Evolutionary conservation across 768 basidiomycete genomes (phyloP).

Genomic region (Hebeloma cylindrosporum): DNA sequence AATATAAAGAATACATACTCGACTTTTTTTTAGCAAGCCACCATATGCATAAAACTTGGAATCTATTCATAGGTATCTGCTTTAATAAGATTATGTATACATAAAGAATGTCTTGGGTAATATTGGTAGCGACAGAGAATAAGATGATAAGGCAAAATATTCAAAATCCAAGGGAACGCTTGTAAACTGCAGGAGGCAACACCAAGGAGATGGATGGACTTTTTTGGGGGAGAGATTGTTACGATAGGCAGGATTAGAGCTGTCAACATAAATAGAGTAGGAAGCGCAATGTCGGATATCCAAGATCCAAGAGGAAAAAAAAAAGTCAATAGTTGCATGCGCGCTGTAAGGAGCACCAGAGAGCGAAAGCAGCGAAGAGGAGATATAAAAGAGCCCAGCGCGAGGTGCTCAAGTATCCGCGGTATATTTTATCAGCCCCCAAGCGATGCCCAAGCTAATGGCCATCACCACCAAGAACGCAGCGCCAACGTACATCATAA

Average conservation of each 20-base stretch:
- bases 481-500: slow-evolving; percentile 31
- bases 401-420: slow-evolving; percentile 1
- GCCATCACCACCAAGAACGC: slow-evolving; percentile 25
- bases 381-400: not conserved
- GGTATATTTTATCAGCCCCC: slow-evolving; percentile 21
- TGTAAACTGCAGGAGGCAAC: too few species aligned
- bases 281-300: too few species aligned
- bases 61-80: not conserved
- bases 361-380: not conserved
- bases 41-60: too few species aligned
- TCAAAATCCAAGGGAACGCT: not conserved
- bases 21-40: too few species aligned
- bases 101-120: slow-evolving; percentile 3
- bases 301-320: too few species aligned
- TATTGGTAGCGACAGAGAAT: not conserved
- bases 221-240: too few species aligned
- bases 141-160: not conserved
- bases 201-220: too few species aligned
- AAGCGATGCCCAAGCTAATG: slow-evolving; percentile 24
- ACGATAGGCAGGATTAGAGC: too few species aligned
- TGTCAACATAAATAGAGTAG: too few species aligned
- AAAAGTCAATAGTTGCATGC: too few species aligned
- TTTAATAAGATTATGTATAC: slow-evolving; percentile 13
- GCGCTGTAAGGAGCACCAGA: not conserved
- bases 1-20: too few species aligned